Evolutionary conservation across 495 filamentous ascomycete species (phyloP), one percentile per base, ranked within the genome.

Genomic region (Lophiotrema nucula): DNA sequence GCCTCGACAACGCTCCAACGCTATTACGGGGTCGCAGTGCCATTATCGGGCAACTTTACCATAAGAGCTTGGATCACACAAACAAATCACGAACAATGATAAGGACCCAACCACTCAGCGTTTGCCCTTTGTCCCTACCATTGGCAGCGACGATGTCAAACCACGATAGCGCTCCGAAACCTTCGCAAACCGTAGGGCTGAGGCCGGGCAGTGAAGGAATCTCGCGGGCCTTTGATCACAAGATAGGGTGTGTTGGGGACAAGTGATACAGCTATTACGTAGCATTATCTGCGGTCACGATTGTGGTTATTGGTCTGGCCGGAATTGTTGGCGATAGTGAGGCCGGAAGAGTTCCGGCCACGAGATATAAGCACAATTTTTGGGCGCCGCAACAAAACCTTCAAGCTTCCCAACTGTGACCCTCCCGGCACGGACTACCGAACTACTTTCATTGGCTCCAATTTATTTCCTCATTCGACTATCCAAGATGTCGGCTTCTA

Each of bases 281-380:
- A 66, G 43, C 5, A 6, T 38, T 24, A 56, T 60, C 47, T 53
- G 15, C 39, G 27, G 27, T 39, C 44, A 13, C 19, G 19, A 26
- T 38, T 19, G 53, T 38, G 26, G n/a, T 54, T 49, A 45, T 53
- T 41, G 52, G 43, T 62, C 71, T 77, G 80, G 80, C 81, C 81
- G 81, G 81, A 81, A 83, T 80, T 58, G 60, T 79, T 79, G 78
- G 42, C n/a, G 25, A 39, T 56, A 22, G 13, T 16, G 63, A 27
- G 55, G 59, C 58, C 64, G 64, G 64, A 67, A 56, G 6, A 21
- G 11, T 37, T 54, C 82, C 82, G 81, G 81, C 82, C 81, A 77
- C 75, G 59, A 59, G 66, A 72, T 73, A 78, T 82, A 77, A 63
- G 47, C 58, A 53, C 23, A 59, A 23, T 26, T 50, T 49, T 58